Evolutionary conservation across 768 basidiomycete species (phyloP), one percentile per base, ranked within the genome.

Genomic region (Calvatia gigantea): DNA sequence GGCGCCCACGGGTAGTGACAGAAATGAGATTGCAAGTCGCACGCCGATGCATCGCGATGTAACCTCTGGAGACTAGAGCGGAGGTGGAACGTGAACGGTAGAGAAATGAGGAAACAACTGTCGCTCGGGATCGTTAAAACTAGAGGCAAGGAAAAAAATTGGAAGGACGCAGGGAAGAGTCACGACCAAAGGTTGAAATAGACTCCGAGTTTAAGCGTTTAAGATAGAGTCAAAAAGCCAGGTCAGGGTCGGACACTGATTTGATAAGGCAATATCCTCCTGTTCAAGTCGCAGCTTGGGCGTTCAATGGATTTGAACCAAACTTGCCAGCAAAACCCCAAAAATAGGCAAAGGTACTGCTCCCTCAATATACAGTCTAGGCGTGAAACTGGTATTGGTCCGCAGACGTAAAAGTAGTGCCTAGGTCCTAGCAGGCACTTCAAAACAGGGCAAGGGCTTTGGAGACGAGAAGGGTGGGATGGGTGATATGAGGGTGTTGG

Each of bases 201-300:
- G n/a, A n/a, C n/a, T n/a, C n/a, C n/a, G n/a, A n/a, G n/a, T n/a
- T n/a, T n/a, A n/a, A n/a, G n/a, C n/a, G n/a, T n/a, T n/a, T n/a
- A n/a, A n/a, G n/a, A n/a, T n/a, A 27, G 35, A 37, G 42, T 43
- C 42, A 43, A n/a, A 43, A 4, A 3, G 42, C 21, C 19, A 23
- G 21, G n/a, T n/a, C n/a, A n/a, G n/a, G n/a, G n/a, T n/a, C 17
- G 9, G 14, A 31, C 23, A 17, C 27, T 45, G n/a, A 57, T 51
- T 43, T 52, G 43, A 58, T 53, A 51, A 51, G 57, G 45, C 53
- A 46, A 48, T n/a, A 27, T 19, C 38, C 15, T 6, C 38, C 33
- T 8, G 33, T 35, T 15, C 7, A 35, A 35, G n/a, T n/a, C n/a
- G n/a, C n/a, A n/a, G n/a, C n/a, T n/a, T n/a, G n/a, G n/a, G n/a